Evolutionary conservation across 2,329 filamentous ascomycete genomes (phyloP).

Genomic region (Venturia effusa): DNA sequence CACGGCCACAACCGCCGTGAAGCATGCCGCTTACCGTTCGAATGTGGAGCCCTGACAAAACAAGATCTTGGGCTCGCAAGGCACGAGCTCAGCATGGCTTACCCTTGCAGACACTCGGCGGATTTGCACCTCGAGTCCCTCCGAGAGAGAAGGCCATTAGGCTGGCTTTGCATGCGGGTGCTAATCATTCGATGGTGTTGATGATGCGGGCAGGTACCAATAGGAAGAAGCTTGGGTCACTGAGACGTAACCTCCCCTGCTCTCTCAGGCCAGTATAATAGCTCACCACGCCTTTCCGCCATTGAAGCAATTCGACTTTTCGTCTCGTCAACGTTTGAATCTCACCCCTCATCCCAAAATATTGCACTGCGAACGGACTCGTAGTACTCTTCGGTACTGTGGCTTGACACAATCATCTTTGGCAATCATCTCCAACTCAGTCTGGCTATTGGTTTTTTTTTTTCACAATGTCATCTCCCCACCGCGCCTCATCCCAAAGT

Average conservation of each 20-base stretch:
- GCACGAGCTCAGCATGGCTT: constrained; percentile 2
- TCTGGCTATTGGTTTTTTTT: neutral
- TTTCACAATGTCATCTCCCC: constrained; percentile 11
- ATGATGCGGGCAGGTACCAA: constrained; percentile 8
- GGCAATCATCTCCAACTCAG: neutral
- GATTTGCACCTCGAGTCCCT: constrained; percentile 4
- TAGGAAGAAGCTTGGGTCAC: neutral
- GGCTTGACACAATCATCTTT: neutral
- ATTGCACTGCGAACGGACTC: neutral
- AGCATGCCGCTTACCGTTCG: constrained; percentile 1
- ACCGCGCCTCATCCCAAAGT: neutral
- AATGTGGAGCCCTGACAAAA: neutral
- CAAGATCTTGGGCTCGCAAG: constrained; percentile 5
- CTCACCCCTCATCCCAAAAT: neutral
- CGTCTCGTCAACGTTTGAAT: neutral
- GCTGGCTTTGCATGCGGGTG: constrained; percentile 6
- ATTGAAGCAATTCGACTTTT: neutral
- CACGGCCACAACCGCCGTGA: neutral
- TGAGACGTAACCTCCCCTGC: neutral
- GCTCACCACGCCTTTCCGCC: neutral
- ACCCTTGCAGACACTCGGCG: neutral
- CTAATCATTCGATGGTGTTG: constrained; percentile 9
- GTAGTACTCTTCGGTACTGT: neutral
- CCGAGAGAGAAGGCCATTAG: constrained; percentile 4
- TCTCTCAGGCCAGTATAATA: constrained; percentile 1